Base-by-base conservation (phyloP, 2,329 filamentous ascomycete species). In the Fusarium sp. region DNA sequence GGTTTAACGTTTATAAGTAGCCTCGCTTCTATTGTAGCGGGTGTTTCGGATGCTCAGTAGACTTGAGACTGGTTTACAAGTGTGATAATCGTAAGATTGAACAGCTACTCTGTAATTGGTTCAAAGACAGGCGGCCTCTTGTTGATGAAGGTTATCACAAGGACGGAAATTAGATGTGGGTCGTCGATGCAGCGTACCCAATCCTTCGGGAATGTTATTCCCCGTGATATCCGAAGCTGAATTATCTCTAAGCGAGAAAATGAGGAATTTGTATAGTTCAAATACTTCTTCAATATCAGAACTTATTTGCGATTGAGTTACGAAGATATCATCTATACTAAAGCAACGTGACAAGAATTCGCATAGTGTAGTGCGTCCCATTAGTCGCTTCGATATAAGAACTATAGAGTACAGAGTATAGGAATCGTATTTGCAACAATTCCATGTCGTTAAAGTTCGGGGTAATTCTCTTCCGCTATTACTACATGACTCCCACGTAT, bases 111-210 rank as follows among this genome's bases (percentile, higher is more conserved):
- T n/a, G n/a, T n/a, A 34, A 49, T 34, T 50, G 43, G 11, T 10
- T 57, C n/a, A 26, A 6, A 23, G 14, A 21, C 28, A 34, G 65
- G 65, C 65, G 65, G 65, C 65, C 65, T 62, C 65, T 50, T n/a
- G 30, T 23, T 39, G 36, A n/a, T 36, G 34, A n/a, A 65, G 30
- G 51, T 43, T 44, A 47, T 32, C 34, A 24, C 21, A 20, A 23
- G 50, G 56, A 65, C 17, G 48, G 50, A 53, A 47, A 53, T 53
- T 21, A 46, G 26, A 34, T 53, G 50, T 53, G 50, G 50, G 40
- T 20, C 50, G 11, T 28, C 8, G 40, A 20, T 26, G 9, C 34
- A 4, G 5, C 28, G 11, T 32, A 32, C 28, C 28, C 28, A 32
- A 32, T 32, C 14, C 28, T 32, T 32, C 28, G 28, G 28, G 28